Base-by-base conservation (phyloP, 2,329 filamentous ascomycete species). In the Bipolaris bicolor region DNA sequence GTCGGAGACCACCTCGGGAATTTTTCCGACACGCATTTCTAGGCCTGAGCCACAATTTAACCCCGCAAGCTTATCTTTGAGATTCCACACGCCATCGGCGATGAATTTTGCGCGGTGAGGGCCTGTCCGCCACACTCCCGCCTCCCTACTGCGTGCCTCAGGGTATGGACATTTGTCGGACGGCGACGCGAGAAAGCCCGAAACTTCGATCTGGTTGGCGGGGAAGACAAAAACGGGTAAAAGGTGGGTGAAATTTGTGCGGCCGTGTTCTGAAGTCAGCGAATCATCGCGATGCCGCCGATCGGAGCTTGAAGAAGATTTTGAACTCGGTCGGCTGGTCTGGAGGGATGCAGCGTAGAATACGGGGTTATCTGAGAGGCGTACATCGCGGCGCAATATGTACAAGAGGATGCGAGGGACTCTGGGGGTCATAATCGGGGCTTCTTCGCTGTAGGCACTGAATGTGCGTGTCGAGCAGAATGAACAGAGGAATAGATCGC, bases 351-450 rank as follows among this genome's bases (percentile, higher is more conserved):
- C 75, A 57, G 82, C 79, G 69, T 91, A 82, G 18, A 94, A 82
- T 40, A 92, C 82, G 0, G 90, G 90, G 68, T 93, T 93, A 75
- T 94, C 90, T 26, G 84, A 81, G 24, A 90, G 80, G 58, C 91
- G 88, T 18, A 92, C 80, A 71, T 94, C 91, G 64, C 88, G 86
- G 43, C 90, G 86, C 34, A 93, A 75, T 20, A 93, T 74, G 69
- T 92, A 92, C 53, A 94, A 80, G 49, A 92, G 78, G 22, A 90
- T 80, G 41, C 77, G 78, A 18, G 71, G 66, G 37, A 60, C 58
- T 16, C 60, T 50, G 50, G 48, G 57, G 6, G 65, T 48, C 69
- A 73, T 73, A 50, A 31, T 65, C 49, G 61, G 39, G 51, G 57
- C 44, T 20, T 63, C 49, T 29, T 60, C 55, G 55, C 49, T 55